Conservation (phyloP, 208 protist species). For the Trypanosoma grayi region DNA sequence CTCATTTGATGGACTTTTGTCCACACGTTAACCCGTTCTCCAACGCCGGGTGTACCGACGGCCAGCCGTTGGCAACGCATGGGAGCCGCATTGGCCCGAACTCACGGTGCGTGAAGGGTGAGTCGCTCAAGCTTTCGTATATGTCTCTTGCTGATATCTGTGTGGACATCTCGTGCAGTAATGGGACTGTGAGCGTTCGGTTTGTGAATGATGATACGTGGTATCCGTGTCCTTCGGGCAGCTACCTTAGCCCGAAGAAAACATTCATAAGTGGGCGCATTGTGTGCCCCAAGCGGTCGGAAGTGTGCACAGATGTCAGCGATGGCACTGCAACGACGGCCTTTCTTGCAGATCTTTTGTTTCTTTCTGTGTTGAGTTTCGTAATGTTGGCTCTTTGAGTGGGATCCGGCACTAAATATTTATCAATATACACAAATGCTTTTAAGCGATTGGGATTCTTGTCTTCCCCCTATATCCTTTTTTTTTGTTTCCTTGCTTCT, state of each 20-base stretch:
- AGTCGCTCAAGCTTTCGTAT: neutral
- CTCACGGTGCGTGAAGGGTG: slow-evolving; percentile 20
- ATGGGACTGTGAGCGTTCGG: slow-evolving; percentile 1
- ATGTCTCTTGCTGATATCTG: slow-evolving; percentile 20
- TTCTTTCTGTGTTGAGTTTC: too few relatives aligned
- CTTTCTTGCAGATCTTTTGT: too few relatives aligned
- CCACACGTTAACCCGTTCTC: slow-evolving; percentile 23
- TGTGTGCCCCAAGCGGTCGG: slow-evolving; percentile 32
- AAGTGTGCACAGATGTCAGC: slow-evolving; percentile 35
- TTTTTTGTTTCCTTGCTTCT: too few relatives aligned
- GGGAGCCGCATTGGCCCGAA: slow-evolving; percentile 23
- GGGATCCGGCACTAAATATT: too few relatives aligned
- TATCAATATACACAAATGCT: too few relatives aligned
- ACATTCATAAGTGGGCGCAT: slow-evolving; percentile 25
- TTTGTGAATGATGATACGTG: slow-evolving; percentile 11
- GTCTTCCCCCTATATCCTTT: too few relatives aligned
- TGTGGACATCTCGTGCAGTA: slow-evolving; percentile 16
- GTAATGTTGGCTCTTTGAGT: too few relatives aligned
- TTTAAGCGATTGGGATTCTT: too few relatives aligned
- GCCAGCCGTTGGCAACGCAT: slow-evolving; percentile 1
- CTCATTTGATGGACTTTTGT: slow-evolving; percentile 45
- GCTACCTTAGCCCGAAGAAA: slow-evolving; percentile 5
- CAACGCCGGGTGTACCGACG: slow-evolving; percentile 24
- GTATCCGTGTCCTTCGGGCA: slow-evolving; percentile 10
- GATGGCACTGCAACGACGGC: neutral